These are phyloP conservation scores for Nemania abortiva DNA, from an alignment of 2,329 filamentous ascomycete genomes.

Conservation along the genomic window DNA sequence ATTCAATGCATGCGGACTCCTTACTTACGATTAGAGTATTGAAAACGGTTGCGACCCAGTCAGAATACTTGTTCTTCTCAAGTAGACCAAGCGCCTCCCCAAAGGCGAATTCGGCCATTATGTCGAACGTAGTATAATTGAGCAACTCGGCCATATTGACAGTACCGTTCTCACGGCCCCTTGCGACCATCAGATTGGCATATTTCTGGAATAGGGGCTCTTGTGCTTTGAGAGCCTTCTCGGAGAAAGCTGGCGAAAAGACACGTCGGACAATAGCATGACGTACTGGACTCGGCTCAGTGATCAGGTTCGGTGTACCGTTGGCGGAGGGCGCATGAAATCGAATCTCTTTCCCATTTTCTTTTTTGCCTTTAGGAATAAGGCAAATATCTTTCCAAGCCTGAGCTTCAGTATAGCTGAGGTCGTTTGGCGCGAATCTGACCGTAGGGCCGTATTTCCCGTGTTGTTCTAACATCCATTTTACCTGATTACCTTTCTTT, in stretches of 20 bases:
- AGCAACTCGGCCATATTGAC: conserved; percentile 35
- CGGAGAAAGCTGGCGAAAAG: conserved; percentile 38
- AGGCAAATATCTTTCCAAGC: conserved; percentile 36
- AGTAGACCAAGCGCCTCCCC: conserved; percentile 41
- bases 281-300: conserved; percentile 13
- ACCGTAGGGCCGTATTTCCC: conserved; percentile 39
- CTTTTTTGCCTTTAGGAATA: conserved; percentile 23
- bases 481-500: conserved; percentile 35
- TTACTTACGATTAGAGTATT: conserved; percentile 32
- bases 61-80: conserved; percentile 31
- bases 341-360: conserved; percentile 32
- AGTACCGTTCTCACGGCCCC: conserved; percentile 12
- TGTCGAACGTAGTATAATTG: conserved; percentile 43
- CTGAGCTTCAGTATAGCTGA: conserved; percentile 39
- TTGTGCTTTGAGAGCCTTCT: conserved; percentile 35
- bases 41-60: conserved; percentile 40
- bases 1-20: not conserved
- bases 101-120: conserved; percentile 43
- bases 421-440: conserved; percentile 40
- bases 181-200: conserved; percentile 32
- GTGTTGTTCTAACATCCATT: conserved; percentile 38
- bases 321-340: conserved; percentile 29
- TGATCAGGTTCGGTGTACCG: conserved; percentile 31
- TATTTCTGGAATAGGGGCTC: conserved; percentile 39
- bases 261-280: conserved; percentile 34